Evolutionary conservation across 164 flowering plant species (phyloP).

Genomic region (Stephania cephalantha): DNA sequence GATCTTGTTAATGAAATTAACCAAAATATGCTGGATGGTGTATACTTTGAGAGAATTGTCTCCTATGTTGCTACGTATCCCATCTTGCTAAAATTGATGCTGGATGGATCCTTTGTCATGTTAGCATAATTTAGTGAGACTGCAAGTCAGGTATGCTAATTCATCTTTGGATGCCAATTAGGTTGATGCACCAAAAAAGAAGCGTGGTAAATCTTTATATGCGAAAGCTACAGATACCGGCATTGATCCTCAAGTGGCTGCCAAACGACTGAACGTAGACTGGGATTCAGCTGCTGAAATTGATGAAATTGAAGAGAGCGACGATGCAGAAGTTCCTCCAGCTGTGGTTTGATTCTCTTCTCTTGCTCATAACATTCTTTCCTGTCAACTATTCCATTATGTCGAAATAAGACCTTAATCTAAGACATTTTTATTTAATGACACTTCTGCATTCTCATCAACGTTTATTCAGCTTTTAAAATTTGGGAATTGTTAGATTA

Average conservation of each 20-base stretch:
- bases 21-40: background rate
- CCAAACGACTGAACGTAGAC: conserved; percentile 75
- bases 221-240: conserved; percentile 91
- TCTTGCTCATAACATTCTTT: conserved; percentile 1
- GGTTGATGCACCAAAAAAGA: conserved; percentile 61
- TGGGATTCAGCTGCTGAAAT: conserved; percentile 97
- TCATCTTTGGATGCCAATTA: conserved; percentile 17
- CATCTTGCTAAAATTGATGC: background rate
- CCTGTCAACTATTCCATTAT: background rate
- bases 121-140: background rate
- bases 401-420: background rate
- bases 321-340: conserved; percentile 65
- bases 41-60: background rate
- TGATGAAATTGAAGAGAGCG: conserved; percentile 39
- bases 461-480: background rate
- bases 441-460: background rate
- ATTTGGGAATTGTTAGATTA: background rate
- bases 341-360: conserved; percentile 54
- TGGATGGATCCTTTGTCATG: background rate
- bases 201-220: conserved; percentile 58
- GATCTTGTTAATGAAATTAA: too few relatives aligned
- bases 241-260: conserved; percentile 70
- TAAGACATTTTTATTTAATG: background rate
- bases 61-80: background rate
- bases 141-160: background rate